Evolutionary conservation across 805 yeast genomes (phyloP).

Genomic region (Nakazawaea anatomiae): DNA sequence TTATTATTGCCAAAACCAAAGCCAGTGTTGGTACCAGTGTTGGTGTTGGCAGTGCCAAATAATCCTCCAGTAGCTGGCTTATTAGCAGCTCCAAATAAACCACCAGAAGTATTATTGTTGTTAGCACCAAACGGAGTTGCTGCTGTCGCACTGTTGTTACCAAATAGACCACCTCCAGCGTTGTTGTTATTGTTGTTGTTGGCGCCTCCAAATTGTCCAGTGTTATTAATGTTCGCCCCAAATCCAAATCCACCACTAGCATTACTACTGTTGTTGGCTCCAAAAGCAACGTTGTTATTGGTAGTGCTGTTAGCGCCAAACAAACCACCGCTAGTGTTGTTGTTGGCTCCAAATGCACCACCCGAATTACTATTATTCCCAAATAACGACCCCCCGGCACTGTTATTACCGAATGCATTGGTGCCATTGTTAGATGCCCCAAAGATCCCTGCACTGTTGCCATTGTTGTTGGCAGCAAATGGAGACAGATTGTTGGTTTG

Average conservation of each 20-base stretch:
- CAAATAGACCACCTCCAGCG: constrained; percentile 22
- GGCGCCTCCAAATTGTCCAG: constrained; percentile 27
- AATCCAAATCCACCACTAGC: constrained; percentile 27
- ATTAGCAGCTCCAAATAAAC: constrained; percentile 30
- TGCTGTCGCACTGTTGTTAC: constrained; percentile 9
- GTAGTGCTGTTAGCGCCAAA: constrained; percentile 9
- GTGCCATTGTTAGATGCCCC: constrained; percentile 19
- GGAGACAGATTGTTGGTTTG: constrained; percentile 13
- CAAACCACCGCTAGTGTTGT: constrained; percentile 20
- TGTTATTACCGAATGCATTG: constrained; percentile 12
- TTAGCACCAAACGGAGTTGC: constrained; percentile 18
- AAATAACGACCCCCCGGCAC: constrained; percentile 11
- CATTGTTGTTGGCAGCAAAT: constrained; percentile 17
- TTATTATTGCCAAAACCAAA: constrained; percentile 15
- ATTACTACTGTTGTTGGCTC: constrained; percentile 22
- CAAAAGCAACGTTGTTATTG: constrained; percentile 7
- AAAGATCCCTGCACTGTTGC: constrained; percentile 23
- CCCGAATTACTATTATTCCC: constrained; percentile 22
- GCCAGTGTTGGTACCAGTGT: constrained; percentile 12
- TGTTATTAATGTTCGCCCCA: constrained; percentile 23
- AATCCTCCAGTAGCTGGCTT: constrained; percentile 13
- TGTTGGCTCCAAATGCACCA: constrained; percentile 18
- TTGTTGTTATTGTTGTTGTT: constrained; percentile 15
- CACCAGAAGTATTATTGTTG: constrained; percentile 22
- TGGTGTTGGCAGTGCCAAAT: constrained; percentile 22